phyloP scores from a whole-genome alignment of 129 eudicot species.

The Artemisia annua region DNA sequence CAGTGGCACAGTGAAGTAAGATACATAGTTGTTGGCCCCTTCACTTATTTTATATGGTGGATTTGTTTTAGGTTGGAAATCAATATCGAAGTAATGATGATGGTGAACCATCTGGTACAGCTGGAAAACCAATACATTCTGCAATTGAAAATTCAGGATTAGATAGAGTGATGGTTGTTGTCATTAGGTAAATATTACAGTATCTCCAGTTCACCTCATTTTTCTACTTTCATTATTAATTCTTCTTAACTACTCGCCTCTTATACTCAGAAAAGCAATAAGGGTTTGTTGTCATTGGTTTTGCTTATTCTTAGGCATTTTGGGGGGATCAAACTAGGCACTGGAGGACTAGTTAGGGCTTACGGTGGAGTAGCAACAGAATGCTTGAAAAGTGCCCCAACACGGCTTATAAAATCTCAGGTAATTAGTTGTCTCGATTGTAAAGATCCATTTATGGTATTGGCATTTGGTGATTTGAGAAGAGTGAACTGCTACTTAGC shows the following conservation, averaged over 20 bases:
- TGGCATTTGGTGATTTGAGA: neutral
- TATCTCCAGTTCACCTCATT: constrained; percentile 7
- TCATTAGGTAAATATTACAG: constrained; percentile 57
- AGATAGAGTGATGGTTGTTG: constrained; percentile 95
- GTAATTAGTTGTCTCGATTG: constrained; percentile 36
- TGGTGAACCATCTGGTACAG: constrained; percentile 98
- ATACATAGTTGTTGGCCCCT: neutral
- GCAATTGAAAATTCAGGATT: constrained; percentile 86
- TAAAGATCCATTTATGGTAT: neutral
- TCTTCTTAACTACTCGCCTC: neutral
- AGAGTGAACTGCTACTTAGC: neutral
- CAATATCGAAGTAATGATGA: constrained; percentile 88
- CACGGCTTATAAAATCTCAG: constrained; percentile 82
- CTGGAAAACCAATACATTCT: constrained; percentile 91
- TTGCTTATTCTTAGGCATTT: constrained; percentile 53
- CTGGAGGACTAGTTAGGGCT: constrained; percentile 95
- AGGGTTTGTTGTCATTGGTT: neutral
- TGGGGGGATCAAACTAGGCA: constrained; percentile 95
- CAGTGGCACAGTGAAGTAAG: neutral
- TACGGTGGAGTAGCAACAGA: constrained; percentile 96
- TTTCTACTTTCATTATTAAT: neutral
- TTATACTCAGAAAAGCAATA: neutral
- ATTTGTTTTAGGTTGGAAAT: constrained; percentile 65
- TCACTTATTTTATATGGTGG: neutral
- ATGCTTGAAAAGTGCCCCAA: constrained; percentile 88